phyloP scores from a whole-genome alignment of 768 basidiomycete species.

The Naganishia vishniacii region DNA sequence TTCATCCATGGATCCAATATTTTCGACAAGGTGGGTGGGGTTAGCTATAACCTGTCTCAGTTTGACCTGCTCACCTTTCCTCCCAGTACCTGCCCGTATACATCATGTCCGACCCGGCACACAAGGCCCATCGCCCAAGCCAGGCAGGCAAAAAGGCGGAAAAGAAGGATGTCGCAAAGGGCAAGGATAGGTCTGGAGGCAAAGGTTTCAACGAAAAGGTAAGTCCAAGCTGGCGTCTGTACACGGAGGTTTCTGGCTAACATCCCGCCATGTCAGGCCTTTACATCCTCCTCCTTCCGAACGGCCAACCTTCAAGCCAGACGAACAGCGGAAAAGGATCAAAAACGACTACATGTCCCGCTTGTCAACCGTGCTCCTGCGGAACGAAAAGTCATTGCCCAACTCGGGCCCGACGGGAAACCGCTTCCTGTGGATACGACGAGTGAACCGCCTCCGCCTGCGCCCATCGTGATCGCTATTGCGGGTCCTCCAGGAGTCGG shows the following conservation, averaged over 20 bases:
- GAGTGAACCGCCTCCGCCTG: constrained; percentile 56
- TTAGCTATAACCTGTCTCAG: no score
- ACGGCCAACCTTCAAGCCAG: constrained; percentile 82
- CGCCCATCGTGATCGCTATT: constrained; percentile 87
- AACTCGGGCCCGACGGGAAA: constrained; percentile 53
- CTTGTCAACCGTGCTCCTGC: constrained; percentile 85
- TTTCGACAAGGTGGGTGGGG: no score
- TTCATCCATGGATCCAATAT: no score
- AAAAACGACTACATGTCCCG: constrained; percentile 91
- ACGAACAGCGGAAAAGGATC: constrained; percentile 84
- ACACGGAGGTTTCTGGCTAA: neutral
- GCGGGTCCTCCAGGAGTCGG: constrained; percentile 97
- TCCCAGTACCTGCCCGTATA: no score
- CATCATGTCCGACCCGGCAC: constrained; percentile 55
- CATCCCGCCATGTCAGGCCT: constrained; percentile 58
- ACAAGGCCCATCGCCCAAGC: constrained; percentile 75
- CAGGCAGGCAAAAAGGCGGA: constrained; percentile 67
- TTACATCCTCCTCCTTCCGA: constrained; percentile 84
- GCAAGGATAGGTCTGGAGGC: constrained; percentile 61
- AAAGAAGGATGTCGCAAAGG: constrained; percentile 63
- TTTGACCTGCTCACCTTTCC: no score
- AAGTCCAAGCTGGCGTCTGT: constrained; percentile 29
- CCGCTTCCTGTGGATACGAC: constrained; percentile 44
- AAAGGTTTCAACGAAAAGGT: constrained; percentile 89
- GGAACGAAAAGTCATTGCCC: constrained; percentile 46